Conservation (phyloP, 2,329 filamentous ascomycete species). For the Fusarium sp. region DNA sequence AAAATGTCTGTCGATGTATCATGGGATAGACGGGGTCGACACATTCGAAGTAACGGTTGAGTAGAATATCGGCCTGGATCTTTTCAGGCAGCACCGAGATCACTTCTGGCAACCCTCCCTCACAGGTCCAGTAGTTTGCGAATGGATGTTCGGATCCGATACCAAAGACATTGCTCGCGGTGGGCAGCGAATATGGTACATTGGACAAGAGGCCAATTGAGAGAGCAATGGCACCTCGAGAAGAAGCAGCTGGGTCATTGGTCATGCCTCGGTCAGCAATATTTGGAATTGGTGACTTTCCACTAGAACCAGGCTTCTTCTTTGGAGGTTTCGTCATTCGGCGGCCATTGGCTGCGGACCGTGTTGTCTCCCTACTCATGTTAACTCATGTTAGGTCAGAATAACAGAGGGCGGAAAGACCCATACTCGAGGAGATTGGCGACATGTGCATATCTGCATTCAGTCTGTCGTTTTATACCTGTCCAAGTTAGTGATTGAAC, state of each 20-base stretch:
- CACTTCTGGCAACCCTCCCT: conserved; percentile 76
- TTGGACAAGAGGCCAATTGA: conserved; percentile 72
- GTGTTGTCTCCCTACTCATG: conserved; percentile 68
- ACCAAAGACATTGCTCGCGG: conserved; percentile 80
- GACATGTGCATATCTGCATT: conserved; percentile 77
- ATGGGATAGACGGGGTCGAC: conserved; percentile 85
- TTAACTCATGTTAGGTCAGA: conserved; percentile 28
- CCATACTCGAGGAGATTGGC: conserved; percentile 78
- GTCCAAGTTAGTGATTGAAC: conserved; percentile 42
- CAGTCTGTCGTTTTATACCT: conserved; percentile 78
- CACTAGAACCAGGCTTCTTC: conserved; percentile 56
- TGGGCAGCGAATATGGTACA: conserved; percentile 73
- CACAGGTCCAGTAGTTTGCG: conserved; percentile 84
- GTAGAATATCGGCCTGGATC: conserved; percentile 74
- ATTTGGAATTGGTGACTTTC: conserved; percentile 58
- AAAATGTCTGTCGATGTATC: conserved; percentile 77
- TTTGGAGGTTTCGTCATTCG: conserved; percentile 66
- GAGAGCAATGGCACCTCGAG: conserved; percentile 61
- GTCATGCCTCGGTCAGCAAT: conserved; percentile 63
- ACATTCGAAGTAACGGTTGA: conserved; percentile 70
- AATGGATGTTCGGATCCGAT: conserved; percentile 80
- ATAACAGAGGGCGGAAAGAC: not conserved
- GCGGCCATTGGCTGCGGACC: conserved; percentile 60
- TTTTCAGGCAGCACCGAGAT: conserved; percentile 78
- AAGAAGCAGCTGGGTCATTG: conserved; percentile 54